These are phyloP conservation scores for Trichodelitschia bisporula DNA, from an alignment of 495 filamentous ascomycete genomes.

Conservation along the genomic window DNA sequence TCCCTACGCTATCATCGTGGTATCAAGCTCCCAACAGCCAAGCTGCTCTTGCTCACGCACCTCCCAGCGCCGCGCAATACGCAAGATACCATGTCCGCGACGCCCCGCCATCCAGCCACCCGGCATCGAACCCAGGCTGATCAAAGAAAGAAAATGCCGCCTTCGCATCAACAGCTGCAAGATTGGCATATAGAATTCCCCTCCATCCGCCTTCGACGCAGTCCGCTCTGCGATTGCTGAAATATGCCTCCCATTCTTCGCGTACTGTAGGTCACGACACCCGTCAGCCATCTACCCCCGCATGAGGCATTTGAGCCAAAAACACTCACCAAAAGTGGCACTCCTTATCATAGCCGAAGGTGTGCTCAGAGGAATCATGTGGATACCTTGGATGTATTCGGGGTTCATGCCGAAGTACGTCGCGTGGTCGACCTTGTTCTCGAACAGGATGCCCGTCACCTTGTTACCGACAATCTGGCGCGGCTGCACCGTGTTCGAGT, in stretches of 20 bases:
- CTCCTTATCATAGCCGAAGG: not conserved
- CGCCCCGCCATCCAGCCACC: not conserved
- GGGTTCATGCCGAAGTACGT: conserved; percentile 2
- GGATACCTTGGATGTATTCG: conserved; percentile 4
- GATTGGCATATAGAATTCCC: conserved; percentile 1
- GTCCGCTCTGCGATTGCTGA: conserved; percentile 1
- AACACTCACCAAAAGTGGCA: not conserved
- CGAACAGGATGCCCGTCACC: conserved; percentile 2
- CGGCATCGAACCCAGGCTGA: not conserved
- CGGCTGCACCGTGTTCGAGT: conserved; percentile 1
- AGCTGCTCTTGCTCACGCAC: too few species aligned
- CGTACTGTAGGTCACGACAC: not conserved
- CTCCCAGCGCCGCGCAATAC: not conserved
- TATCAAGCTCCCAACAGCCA: too few species aligned
- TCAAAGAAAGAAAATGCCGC: conserved; percentile 1
- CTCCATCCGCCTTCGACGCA: conserved; percentile 2
- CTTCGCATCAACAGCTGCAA: not conserved
- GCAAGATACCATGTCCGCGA: conserved; percentile 4
- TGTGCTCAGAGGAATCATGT: conserved; percentile 3
- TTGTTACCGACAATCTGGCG: conserved; percentile 1
- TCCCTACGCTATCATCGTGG: too few species aligned
- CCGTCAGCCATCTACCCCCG: too few species aligned
- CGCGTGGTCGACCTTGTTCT: conserved; percentile 3
- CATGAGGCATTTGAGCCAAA: too few species aligned
- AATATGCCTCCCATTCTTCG: conserved; percentile 2